Percentiles rank a stretch among this genome's conserved stretches.
Evolutionary conservation across 2,329 filamentous ascomycete genomes (phyloP).

Genomic region (Balansia obtecta): DNA sequence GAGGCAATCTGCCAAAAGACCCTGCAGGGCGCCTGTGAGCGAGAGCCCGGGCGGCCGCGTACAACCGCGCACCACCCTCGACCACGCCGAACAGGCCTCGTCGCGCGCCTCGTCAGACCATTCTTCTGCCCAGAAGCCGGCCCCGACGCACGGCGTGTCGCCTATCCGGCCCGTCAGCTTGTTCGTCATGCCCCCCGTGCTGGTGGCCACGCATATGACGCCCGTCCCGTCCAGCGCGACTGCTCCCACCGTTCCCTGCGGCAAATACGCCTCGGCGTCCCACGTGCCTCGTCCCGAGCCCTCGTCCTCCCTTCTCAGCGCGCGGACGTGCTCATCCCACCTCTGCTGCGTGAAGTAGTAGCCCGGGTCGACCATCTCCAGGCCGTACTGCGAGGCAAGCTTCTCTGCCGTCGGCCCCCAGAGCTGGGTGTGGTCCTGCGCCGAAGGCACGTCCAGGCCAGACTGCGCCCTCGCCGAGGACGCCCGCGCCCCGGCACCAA

Average conservation of each 20-base stretch:
- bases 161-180: conserved; percentile 77
- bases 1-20: conserved; percentile 47
- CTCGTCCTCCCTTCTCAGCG: conserved; percentile 35
- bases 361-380: conserved; percentile 53
- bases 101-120: conserved; percentile 42
- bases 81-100: conserved; percentile 6
- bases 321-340: conserved; percentile 66
- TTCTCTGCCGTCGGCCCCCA: conserved; percentile 55
- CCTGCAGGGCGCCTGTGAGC: conserved; percentile 27
- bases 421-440: conserved; percentile 59
- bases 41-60: conserved; percentile 6
- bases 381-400: conserved; percentile 53
- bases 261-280: conserved; percentile 53
- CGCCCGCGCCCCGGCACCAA: conserved; percentile 28
- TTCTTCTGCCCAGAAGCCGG: conserved; percentile 83
- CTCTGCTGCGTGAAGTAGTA: conserved; percentile 72
- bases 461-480: neutral
- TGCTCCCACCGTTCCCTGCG: conserved; percentile 75
- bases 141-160: conserved; percentile 72
- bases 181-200: conserved; percentile 73
- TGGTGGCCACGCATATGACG: conserved; percentile 55
- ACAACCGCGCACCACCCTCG: conserved; percentile 3
- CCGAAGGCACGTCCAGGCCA: conserved; percentile 36
- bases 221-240: conserved; percentile 71
- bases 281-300: conserved; percentile 34